Evolutionary conservation across 2,329 filamentous ascomycete species (phyloP).

Genomic region (Colletotrichum costaricense): DNA sequence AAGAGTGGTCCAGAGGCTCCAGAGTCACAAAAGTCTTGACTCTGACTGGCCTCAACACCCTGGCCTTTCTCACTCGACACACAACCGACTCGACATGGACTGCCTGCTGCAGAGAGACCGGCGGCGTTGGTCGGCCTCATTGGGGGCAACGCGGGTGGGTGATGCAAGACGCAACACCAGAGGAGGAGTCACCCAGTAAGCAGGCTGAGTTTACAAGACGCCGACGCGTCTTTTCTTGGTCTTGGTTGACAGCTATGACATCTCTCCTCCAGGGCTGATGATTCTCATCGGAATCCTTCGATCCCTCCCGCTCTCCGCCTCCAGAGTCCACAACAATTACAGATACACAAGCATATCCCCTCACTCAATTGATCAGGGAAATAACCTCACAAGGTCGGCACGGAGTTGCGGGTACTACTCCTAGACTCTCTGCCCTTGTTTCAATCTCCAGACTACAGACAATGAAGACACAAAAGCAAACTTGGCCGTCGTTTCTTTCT

Average conservation of each 20-base stretch:
- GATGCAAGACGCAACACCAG: slow-evolving; percentile 19
- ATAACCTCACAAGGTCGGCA: not conserved
- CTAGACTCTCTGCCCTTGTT: not conserved
- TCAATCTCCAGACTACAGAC: not conserved
- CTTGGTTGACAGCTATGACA: slow-evolving; percentile 21
- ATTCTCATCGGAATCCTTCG: slow-evolving; percentile 12
- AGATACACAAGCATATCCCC: not conserved
- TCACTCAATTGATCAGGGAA: not conserved
- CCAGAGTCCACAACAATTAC: not conserved
- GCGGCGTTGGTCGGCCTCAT: slow-evolving; percentile 17
- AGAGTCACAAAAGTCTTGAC: not conserved
- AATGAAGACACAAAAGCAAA: slow-evolving; percentile 3
- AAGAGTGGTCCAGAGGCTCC: slow-evolving; percentile 1
- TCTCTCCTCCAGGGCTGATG: slow-evolving; percentile 14
- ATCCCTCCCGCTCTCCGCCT: slow-evolving; percentile 5
- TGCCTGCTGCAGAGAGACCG: not conserved
- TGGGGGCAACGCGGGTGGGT: slow-evolving; percentile 21
- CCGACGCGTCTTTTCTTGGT: slow-evolving; percentile 11
- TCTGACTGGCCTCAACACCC: slow-evolving; percentile 20
- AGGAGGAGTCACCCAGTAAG: slow-evolving; percentile 1
- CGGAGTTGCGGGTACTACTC: not conserved
- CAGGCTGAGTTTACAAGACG: slow-evolving; percentile 18
- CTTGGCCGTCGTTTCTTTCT: not conserved
- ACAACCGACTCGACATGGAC: not conserved
- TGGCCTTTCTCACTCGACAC: not conserved